Evolutionary conservation across 768 basidiomycete genomes (phyloP).

Genomic region (Ramaria rubella): DNA sequence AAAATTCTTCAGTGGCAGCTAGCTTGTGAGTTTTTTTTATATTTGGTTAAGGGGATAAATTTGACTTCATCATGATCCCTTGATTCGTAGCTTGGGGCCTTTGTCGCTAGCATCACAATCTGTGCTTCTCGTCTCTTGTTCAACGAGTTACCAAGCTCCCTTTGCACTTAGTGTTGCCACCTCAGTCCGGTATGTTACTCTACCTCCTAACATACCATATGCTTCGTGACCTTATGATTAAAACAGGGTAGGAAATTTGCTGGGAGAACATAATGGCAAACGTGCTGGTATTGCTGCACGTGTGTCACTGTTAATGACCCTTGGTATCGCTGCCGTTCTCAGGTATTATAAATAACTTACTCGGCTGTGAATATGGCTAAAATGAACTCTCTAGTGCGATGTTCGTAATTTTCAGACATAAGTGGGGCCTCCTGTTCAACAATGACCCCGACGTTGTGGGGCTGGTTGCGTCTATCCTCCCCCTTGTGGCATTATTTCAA

Average conservation of each 20-base stretch:
- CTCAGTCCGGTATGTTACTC: slow-evolving; percentile 60
- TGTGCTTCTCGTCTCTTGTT: slow-evolving; percentile 69
- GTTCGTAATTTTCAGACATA: slow-evolving; percentile 54
- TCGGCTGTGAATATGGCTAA: not conserved
- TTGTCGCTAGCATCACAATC: slow-evolving; percentile 82
- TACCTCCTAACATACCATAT: not conserved
- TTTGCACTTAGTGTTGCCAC: slow-evolving; percentile 77
- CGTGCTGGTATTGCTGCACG: slow-evolving; percentile 66
- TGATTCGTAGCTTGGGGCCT: slow-evolving; percentile 73
- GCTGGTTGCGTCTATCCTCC: slow-evolving; percentile 63
- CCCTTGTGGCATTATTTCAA: slow-evolving; percentile 73
- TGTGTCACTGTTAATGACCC: slow-evolving; percentile 57
- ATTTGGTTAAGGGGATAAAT: not conserved
- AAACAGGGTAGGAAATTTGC: slow-evolving; percentile 77
- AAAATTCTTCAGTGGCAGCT: slow-evolving; percentile 37
- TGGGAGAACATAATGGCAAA: slow-evolving; percentile 70
- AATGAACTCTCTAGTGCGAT: slow-evolving; percentile 32
- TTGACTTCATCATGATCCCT: no score
- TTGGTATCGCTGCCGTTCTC: slow-evolving; percentile 57
- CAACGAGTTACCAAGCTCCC: slow-evolving; percentile 76
- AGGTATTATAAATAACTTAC: slow-evolving; percentile 37
- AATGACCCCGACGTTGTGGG: slow-evolving; percentile 48
- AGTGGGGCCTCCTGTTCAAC: slow-evolving; percentile 75
- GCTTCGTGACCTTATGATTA: not conserved
- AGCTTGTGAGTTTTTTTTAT: slow-evolving; percentile 35